phyloP scores from a whole-genome alignment of 148 eudicot genomes.

The Rhododendron kiyosumense region DNA sequence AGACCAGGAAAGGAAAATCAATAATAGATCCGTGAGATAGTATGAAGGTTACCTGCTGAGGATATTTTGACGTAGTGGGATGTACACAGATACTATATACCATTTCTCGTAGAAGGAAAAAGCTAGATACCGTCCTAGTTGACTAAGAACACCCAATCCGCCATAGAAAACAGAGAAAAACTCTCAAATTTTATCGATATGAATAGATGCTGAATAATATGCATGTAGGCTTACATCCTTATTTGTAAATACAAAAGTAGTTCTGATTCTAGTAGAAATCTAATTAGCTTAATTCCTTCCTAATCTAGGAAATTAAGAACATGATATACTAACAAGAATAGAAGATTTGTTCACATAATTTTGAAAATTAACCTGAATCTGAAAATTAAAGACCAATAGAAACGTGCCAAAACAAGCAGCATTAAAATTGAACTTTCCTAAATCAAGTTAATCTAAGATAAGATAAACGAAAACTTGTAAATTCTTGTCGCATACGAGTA shows the following conservation, averaged over 20 bases:
- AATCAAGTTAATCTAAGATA: neutral
- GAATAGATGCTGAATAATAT: neutral
- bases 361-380: neutral
- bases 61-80: no score
- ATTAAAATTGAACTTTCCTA: neutral
- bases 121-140: neutral
- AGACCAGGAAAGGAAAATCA: neutral
- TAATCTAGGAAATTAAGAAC: neutral
- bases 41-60: no score
- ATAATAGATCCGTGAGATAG: neutral
- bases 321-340: neutral
- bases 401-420: no score
- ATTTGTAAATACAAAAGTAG: neutral
- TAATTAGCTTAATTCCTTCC: neutral
- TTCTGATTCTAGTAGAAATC: neutral
- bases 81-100: neutral
- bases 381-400: neutral
- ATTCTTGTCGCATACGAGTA: neutral
- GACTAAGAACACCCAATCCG: neutral
- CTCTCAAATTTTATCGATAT: neutral
- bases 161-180: neutral
- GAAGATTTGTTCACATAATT: neutral
- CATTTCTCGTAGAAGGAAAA: neutral
- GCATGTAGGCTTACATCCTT: neutral
- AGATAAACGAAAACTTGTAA: neutral